These are phyloP conservation scores for Aspergillus thermomutatus DNA, from an alignment of 2,329 filamentous ascomycete species.

Conservation along the genomic window DNA sequence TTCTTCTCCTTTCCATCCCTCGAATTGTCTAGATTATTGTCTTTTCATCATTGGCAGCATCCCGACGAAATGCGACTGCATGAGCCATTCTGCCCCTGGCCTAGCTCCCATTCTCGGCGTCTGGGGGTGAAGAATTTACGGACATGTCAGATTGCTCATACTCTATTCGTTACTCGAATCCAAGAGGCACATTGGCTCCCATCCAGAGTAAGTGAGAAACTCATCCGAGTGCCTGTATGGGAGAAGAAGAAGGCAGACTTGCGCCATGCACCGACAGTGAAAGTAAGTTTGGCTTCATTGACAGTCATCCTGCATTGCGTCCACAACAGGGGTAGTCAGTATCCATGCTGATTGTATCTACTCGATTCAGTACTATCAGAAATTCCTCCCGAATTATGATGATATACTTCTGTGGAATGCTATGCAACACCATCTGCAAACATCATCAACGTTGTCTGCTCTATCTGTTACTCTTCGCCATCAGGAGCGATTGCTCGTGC, in stretches of 20 bases:
- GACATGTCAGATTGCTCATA: background rate
- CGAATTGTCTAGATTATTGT: background rate
- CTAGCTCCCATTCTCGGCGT: background rate
- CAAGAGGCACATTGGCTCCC: background rate
- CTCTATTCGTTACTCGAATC: background rate
- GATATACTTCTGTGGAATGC: slow-evolving; percentile 3
- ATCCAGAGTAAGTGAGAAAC: background rate
- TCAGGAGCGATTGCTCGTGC: slow-evolving; percentile 8
- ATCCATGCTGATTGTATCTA: background rate
- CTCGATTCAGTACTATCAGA: background rate
- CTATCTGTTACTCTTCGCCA: slow-evolving; percentile 4
- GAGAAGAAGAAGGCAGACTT: slow-evolving; percentile 8
- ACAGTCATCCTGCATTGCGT: background rate
- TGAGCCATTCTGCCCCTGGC: background rate
- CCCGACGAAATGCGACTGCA: background rate
- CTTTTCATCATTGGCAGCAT: background rate
- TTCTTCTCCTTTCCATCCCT: background rate
- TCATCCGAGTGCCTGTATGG: background rate
- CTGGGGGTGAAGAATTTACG: background rate
- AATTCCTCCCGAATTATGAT: background rate
- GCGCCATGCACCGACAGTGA: slow-evolving; percentile 12
- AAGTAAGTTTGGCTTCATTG: background rate
- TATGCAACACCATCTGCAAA: slow-evolving; percentile 11
- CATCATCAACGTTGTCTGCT: slow-evolving; percentile 12
- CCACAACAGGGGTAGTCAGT: background rate